These are phyloP conservation scores for Vanrija sp. DNA, from an alignment of 1,284 basidiomycete species.

Conservation along the genomic window DNA sequence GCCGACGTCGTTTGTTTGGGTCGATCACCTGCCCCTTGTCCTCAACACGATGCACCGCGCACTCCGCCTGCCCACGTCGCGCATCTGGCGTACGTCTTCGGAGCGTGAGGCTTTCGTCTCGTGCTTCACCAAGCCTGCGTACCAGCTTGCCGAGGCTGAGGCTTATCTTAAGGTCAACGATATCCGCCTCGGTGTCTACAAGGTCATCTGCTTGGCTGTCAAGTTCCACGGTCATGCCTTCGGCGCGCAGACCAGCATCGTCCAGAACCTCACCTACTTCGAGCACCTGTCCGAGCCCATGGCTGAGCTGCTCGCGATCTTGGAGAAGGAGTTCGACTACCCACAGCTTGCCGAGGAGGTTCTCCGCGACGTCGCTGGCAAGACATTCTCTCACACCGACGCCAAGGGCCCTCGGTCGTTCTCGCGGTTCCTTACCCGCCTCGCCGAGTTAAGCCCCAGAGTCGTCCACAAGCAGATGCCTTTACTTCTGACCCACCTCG, in stretches of 20 bases:
- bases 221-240: slow-evolving; percentile 84
- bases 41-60: slow-evolving; percentile 68
- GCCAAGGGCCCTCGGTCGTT: slow-evolving; percentile 83
- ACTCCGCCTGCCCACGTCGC: slow-evolving; percentile 67
- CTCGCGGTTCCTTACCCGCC: slow-evolving; percentile 75
- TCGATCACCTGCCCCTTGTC: slow-evolving; percentile 65
- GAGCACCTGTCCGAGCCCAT: slow-evolving; percentile 92
- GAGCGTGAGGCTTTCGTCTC: slow-evolving; percentile 79
- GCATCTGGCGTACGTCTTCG: slow-evolving; percentile 80
- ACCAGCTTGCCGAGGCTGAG: slow-evolving; percentile 81
- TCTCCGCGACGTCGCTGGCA: slow-evolving; percentile 54
- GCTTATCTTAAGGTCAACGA: slow-evolving; percentile 74
- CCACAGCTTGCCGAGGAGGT: slow-evolving; percentile 86
- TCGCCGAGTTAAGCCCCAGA: slow-evolving; percentile 79
- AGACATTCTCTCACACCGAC: slow-evolving; percentile 54
- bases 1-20: slow-evolving; percentile 63
- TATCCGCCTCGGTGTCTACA: slow-evolving; percentile 73
- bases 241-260: slow-evolving; percentile 81
- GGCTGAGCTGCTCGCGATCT: slow-evolving; percentile 78
- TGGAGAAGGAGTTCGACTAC: slow-evolving; percentile 84
- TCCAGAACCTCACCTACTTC: slow-evolving; percentile 87
- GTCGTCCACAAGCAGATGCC: slow-evolving; percentile 85
- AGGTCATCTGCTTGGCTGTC: slow-evolving; percentile 85
- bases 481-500: slow-evolving; percentile 76
- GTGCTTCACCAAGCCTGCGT: slow-evolving; percentile 79